Base-by-base conservation (phyloP, 2,329 filamentous ascomycete species). In the Neofusicoccum sp. region DNA sequence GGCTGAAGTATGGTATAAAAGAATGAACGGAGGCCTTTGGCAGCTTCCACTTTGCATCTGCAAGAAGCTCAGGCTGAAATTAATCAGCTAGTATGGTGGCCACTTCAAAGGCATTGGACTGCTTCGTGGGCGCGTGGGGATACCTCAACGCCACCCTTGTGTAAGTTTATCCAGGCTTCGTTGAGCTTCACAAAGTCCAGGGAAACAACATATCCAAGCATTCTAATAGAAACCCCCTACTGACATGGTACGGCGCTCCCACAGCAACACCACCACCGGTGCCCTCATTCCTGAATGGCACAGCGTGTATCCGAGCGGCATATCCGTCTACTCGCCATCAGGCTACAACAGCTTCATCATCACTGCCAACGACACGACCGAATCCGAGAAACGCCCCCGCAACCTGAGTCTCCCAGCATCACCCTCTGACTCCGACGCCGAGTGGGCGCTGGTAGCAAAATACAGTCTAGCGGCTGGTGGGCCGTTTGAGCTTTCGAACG, bases 181-280 rank as follows among this genome's bases (percentile, higher is more conserved):
- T 20, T 20, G 20, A 20, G 20, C 20, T 20, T 20, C 20, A 20
- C 20, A 20, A 20, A 20, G 20, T 20, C 20, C 20, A 20, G 20
- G 20, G 20, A 20, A 20, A 20, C 20, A 20, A 20, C 20, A 20
- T 20, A 2, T 20, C 20, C 20, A 20, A 20, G 20, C 20, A 20
- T 20, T 20, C 20, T 1, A 20, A 20, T 20, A 20, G 20, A 20
- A 20, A 20, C 2, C 20, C 20, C 20, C 20, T 20, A n/a, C 38
- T 40, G n/a, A 40, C 38, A 4, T n/a, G 7, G 5, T 5, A 5
- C 14, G 14, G n/a, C n/a, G 14, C 7, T n/a, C 14, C 34, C n/a
- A 41, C 51, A 56, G 51, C 51, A 56, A 56, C 38, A 20, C 28
- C 48, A 53, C 48, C 24, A 56, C 51, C 14, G 51, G 51, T 11